Evolutionary conservation across 1,284 basidiomycete species (phyloP).

Genomic region (Ceratorhiza oryzae-sativae): DNA sequence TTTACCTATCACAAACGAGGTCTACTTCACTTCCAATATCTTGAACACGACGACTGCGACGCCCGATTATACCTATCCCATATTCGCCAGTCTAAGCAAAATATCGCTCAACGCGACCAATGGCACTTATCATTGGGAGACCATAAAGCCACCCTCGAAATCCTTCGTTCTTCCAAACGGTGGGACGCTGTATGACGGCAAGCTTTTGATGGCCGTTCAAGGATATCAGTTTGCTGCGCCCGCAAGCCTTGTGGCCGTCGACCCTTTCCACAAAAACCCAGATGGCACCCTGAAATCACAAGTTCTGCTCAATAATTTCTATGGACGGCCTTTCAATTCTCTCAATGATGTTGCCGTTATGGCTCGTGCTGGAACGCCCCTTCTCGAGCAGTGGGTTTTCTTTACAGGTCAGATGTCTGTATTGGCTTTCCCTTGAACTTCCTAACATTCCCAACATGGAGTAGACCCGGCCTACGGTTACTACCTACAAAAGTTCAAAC

Average conservation of each 20-base stretch:
- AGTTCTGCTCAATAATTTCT: conserved; percentile 70
- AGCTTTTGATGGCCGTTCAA: conserved; percentile 27
- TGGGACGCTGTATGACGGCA: conserved; percentile 27
- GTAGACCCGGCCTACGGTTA: conserved; percentile 58
- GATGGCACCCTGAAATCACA: conserved; percentile 17
- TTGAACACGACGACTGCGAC: conserved; percentile 14
- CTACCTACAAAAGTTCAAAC: conserved; percentile 66
- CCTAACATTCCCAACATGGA: background rate
- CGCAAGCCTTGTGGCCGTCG: conserved; percentile 4
- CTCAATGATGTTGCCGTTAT: conserved; percentile 71
- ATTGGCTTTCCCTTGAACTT: background rate
- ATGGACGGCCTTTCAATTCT: conserved; percentile 80
- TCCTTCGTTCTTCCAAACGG: conserved; percentile 34
- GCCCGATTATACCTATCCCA: conserved; percentile 13
- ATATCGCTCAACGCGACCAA: conserved; percentile 31
- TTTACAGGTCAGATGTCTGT: conserved; percentile 70
- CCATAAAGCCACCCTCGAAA: background rate
- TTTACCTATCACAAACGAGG: conserved; percentile 24
- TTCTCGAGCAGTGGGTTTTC: conserved; percentile 54
- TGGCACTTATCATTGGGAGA: conserved; percentile 22
- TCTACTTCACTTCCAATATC: conserved; percentile 37
- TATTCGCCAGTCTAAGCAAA: conserved; percentile 22
- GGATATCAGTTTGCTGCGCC: conserved; percentile 24
- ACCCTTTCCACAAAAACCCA: background rate
- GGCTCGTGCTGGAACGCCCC: conserved; percentile 61